phyloP scores from a whole-genome alignment of 2,329 filamentous ascomycete genomes.

The Cercospora sojina region DNA sequence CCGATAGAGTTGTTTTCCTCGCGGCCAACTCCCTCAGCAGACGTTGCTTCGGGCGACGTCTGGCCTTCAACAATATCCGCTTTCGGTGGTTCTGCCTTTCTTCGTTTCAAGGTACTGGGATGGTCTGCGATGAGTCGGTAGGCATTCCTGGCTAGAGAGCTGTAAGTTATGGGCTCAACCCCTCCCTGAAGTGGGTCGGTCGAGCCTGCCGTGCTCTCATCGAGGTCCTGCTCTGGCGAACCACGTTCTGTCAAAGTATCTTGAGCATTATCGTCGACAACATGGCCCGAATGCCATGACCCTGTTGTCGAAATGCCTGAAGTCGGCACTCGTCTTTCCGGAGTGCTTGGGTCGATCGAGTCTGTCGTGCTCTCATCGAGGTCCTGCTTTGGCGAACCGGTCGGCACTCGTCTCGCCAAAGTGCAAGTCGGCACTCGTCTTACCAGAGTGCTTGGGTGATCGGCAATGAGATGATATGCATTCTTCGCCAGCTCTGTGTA shows the following conservation, averaged over 20 bases:
- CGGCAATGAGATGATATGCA: constrained; percentile 10
- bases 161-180: background rate
- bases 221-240: background rate
- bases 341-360: too few relatives aligned
- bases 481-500: constrained; percentile 8
- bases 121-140: constrained; percentile 1
- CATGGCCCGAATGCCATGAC: background rate
- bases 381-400: background rate
- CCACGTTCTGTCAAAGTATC: background rate
- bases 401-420: background rate
- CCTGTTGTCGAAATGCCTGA: background rate
- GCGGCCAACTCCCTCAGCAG: background rate
- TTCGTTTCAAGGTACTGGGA: background rate
- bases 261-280: background rate
- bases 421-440: too few relatives aligned
- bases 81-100: background rate
- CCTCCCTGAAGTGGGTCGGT: too few relatives aligned
- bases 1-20: background rate
- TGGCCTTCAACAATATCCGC: background rate
- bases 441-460: background rate
- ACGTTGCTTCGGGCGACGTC: background rate
- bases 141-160: background rate
- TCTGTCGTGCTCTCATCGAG: background rate
- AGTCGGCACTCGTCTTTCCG: background rate
- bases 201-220: background rate